These are phyloP conservation scores for Candida anutae DNA, from an alignment of 1,139 yeast species.

Conservation along the genomic window DNA sequence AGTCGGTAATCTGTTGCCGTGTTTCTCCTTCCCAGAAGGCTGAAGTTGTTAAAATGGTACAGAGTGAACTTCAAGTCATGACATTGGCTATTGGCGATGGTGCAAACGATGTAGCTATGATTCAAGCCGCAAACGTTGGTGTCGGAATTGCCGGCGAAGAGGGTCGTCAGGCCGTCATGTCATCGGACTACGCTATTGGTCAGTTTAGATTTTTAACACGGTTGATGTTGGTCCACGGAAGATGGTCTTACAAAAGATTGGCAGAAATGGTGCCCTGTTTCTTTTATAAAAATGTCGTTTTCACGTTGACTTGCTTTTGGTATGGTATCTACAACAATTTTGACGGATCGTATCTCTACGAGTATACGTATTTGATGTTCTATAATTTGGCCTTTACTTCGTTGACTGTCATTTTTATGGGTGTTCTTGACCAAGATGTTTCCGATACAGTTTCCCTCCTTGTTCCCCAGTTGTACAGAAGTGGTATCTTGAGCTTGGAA, in stretches of 20 bases:
- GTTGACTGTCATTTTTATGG: slow-evolving; percentile 52
- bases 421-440: slow-evolving; percentile 56
- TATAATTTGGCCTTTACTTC: slow-evolving; percentile 61
- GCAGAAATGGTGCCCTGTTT: slow-evolving; percentile 62
- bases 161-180: slow-evolving; percentile 63
- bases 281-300: slow-evolving; percentile 55
- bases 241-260: slow-evolving; percentile 58
- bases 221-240: slow-evolving; percentile 51
- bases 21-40: slow-evolving; percentile 64
- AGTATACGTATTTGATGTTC: slow-evolving; percentile 57
- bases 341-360: slow-evolving; percentile 57
- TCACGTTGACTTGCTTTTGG: slow-evolving; percentile 57
- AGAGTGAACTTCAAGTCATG: slow-evolving; percentile 45
- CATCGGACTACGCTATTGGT: slow-evolving; percentile 60
- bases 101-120: slow-evolving; percentile 65
- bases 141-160: slow-evolving; percentile 66
- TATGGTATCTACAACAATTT: slow-evolving; percentile 49
- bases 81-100: slow-evolving; percentile 64
- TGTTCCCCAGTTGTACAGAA: slow-evolving; percentile 52
- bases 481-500: slow-evolving; percentile 46
- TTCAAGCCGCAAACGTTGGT: slow-evolving; percentile 59
- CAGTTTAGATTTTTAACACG: slow-evolving; percentile 52
- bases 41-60: slow-evolving; percentile 46
- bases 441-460: slow-evolving; percentile 47
- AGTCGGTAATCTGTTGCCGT: slow-evolving; percentile 55